Conservation (phyloP, 2,329 filamentous ascomycete species). For the Alternaria rosae region DNA sequence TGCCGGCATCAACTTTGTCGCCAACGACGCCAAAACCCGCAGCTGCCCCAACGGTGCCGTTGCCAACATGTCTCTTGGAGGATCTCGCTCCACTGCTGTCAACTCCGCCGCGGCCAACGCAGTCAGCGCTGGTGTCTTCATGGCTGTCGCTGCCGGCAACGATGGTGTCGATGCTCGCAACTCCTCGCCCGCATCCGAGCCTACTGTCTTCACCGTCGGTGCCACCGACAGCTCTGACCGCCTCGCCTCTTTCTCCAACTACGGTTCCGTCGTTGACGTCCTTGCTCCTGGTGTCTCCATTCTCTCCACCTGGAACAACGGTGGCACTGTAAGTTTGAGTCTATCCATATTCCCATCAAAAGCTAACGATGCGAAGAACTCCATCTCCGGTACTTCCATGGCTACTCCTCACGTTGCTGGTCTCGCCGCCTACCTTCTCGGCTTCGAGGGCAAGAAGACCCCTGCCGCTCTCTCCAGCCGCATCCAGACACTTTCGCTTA, state of each 20-base stretch:
- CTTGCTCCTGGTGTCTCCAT: slow-evolving; percentile 53
- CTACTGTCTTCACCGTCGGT: slow-evolving; percentile 51
- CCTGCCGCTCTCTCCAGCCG: slow-evolving; percentile 59
- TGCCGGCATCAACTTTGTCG: slow-evolving; percentile 50
- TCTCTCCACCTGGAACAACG: slow-evolving; percentile 58
- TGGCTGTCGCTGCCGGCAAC: slow-evolving; percentile 53
- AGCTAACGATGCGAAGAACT: slow-evolving; percentile 47
- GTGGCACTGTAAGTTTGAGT: slow-evolving; percentile 42
- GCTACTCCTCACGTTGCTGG: slow-evolving; percentile 74
- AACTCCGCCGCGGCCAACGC: slow-evolving; percentile 50
- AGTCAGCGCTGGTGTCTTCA: slow-evolving; percentile 48
- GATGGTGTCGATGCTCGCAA: slow-evolving; percentile 41
- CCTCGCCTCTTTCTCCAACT: slow-evolving; percentile 52
- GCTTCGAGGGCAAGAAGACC: slow-evolving; percentile 54
- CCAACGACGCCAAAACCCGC: slow-evolving; percentile 44
- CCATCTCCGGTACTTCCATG: slow-evolving; percentile 70
- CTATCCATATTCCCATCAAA: neutral
- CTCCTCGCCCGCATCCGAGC: slow-evolving; percentile 49
- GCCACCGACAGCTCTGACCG: slow-evolving; percentile 49
- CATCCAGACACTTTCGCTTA: slow-evolving; percentile 55
- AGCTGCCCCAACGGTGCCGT: slow-evolving; percentile 48
- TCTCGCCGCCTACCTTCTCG: slow-evolving; percentile 73
- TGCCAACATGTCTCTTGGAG: slow-evolving; percentile 52
- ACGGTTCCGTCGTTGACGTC: slow-evolving; percentile 48
- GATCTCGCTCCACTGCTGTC: slow-evolving; percentile 45